Conservation (phyloP, 345 rosid species). For the Citrus reticulata region DNA sequence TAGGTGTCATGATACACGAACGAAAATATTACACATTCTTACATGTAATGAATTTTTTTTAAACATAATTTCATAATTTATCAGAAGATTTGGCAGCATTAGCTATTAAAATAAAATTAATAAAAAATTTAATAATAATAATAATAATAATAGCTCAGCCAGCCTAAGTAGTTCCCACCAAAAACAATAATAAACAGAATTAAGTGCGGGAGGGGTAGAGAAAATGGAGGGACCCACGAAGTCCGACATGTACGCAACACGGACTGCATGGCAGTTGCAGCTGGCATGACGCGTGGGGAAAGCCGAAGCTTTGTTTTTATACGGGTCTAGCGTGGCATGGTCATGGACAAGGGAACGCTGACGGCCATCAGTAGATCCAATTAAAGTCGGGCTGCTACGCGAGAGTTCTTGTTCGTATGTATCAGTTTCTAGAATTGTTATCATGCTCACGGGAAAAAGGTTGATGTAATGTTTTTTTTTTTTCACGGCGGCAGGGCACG, state of each 20-base stretch:
- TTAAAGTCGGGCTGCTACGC: background rate
- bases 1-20: no score
- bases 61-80: no score
- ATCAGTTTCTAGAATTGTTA: background rate
- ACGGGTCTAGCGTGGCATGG: background rate
- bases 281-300: conserved; percentile 38
- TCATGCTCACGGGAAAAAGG: background rate
- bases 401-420: background rate
- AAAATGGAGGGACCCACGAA: background rate
- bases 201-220: background rate
- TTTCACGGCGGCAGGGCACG: background rate
- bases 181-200: background rate
- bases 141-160: background rate
- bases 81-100: no score
- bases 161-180: background rate
- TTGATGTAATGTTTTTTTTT: no score
- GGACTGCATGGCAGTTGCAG: conserved; percentile 18
- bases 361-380: background rate
- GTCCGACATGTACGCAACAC: conserved; percentile 1
- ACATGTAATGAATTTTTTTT: no score
- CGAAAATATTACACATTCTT: no score
- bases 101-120: no score
- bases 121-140: no score
- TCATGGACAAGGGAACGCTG: background rate
- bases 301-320: background rate